Evolutionary conservation across 805 yeast genomes (phyloP).

Genomic region (Zygosaccharomyces bailii): DNA sequence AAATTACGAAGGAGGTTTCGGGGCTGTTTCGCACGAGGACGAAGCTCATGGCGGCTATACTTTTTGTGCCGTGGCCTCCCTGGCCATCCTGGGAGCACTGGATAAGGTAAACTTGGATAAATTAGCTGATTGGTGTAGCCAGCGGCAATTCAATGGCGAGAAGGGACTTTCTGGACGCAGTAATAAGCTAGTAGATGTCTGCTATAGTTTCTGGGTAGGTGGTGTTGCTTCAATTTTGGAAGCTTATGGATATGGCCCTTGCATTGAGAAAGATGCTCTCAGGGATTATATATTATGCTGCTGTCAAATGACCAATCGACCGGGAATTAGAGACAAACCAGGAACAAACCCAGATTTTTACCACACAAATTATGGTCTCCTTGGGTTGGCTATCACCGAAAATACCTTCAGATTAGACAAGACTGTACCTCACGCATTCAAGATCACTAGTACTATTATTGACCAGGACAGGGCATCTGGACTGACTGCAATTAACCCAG

Average conservation of each 20-base stretch:
- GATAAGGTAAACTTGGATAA: conserved; percentile 45
- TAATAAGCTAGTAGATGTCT: conserved; percentile 92
- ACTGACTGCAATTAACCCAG: conserved; percentile 45
- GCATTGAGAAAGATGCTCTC: conserved; percentile 55
- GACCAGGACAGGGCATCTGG: conserved; percentile 9
- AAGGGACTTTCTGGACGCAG: conserved; percentile 90
- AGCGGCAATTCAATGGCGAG: conserved; percentile 68
- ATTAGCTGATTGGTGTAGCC: conserved; percentile 63
- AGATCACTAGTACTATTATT: neutral
- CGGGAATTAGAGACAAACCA: conserved; percentile 90
- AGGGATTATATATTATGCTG: conserved; percentile 68
- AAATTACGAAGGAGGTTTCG: conserved; percentile 94
- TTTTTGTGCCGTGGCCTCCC: conserved; percentile 76
- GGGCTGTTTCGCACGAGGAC: conserved; percentile 65
- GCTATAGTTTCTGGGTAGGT: conserved; percentile 96
- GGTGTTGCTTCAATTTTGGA: conserved; percentile 58
- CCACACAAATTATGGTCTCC: conserved; percentile 80
- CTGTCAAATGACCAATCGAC: conserved; percentile 56
- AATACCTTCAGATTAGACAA: conserved; percentile 11
- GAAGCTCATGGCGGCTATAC: conserved; percentile 99
- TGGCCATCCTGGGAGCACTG: conserved; percentile 46
- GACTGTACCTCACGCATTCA: neutral
- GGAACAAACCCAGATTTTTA: conserved; percentile 77
- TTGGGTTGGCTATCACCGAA: conserved; percentile 54
- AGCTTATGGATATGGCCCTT: conserved; percentile 26